Percentiles rank a stretch among this genome's conserved stretches.
These are phyloP conservation scores for Coffea canephora DNA, from an alignment of 257 asterid species.

Conservation along the genomic window DNA sequence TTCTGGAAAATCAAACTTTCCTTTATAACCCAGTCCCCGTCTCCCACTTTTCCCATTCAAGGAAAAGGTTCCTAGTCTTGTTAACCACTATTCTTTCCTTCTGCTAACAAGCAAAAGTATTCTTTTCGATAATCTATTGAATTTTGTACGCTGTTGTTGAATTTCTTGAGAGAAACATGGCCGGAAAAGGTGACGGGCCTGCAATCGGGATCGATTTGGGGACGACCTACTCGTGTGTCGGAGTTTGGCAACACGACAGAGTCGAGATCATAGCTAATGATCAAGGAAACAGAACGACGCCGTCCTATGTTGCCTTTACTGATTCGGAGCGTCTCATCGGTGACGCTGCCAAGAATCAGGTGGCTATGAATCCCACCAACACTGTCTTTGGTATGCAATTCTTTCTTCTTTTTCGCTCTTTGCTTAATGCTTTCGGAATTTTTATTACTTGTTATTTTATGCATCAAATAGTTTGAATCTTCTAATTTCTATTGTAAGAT, in stretches of 20 bases:
- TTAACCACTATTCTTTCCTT: not conserved
- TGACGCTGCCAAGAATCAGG: constrained; percentile 40
- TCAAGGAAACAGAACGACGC: constrained; percentile 38
- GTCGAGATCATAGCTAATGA: constrained; percentile 36
- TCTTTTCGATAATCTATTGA: not conserved
- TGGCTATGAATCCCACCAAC: constrained; percentile 31
- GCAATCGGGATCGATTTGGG: constrained; percentile 36
- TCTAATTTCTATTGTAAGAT: not conserved
- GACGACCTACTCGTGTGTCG: constrained; percentile 34
- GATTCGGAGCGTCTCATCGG: constrained; percentile 32
- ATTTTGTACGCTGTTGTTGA: not conserved
- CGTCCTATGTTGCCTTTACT: constrained; percentile 36
- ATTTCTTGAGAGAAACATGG: constrained; percentile 7
- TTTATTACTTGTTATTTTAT: not conserved
- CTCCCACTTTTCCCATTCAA: not conserved
- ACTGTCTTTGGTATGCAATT: constrained; percentile 29
- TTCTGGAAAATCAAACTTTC: constrained; percentile 15
- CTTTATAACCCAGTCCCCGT: constrained; percentile 4
- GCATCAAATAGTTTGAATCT: not conserved
- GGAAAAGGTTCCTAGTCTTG: no score
- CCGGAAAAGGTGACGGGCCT: constrained; percentile 28
- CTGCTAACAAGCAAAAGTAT: not conserved
- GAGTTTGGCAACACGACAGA: constrained; percentile 37
- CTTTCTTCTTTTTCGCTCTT: not conserved
- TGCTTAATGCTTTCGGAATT: not conserved